Percentiles rank a stretch among this genome's conserved stretches.
Conservation (phyloP, 495 filamentous ascomycete species). For the Viridothelium virens region DNA sequence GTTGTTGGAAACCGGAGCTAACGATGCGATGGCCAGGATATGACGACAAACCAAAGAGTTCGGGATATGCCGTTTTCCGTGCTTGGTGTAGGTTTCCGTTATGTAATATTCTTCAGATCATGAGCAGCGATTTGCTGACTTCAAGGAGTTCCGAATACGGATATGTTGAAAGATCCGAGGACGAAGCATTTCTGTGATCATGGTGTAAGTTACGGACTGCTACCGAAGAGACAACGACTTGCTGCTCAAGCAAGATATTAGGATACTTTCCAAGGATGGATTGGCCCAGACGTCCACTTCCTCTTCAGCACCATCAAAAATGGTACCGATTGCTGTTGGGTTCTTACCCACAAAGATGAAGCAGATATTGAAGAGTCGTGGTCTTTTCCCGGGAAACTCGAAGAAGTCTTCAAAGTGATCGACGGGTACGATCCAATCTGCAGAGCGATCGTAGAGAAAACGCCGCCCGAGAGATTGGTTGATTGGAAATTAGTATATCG, state of each 20-base stretch:
- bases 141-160: constrained; percentile 42
- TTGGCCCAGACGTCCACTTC: constrained; percentile 58
- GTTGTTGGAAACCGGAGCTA: too few species aligned
- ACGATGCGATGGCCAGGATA: neutral
- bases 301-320: constrained; percentile 54
- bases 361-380: constrained; percentile 58
- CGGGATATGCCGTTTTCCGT: constrained; percentile 52
- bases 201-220: constrained; percentile 43
- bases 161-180: constrained; percentile 55
- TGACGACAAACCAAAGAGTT: neutral
- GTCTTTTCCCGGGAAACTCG: constrained; percentile 53
- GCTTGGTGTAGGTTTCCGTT: constrained; percentile 41
- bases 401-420: constrained; percentile 54
- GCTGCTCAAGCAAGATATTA: constrained; percentile 38
- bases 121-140: constrained; percentile 9
- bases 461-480: constrained; percentile 50
- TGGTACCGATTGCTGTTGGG: constrained; percentile 61
- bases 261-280: constrained; percentile 52
- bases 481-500: constrained; percentile 69
- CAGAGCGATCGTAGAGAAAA: constrained; percentile 51
- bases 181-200: constrained; percentile 52
- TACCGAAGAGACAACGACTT: too few species aligned
- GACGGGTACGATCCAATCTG: constrained; percentile 60
- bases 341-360: constrained; percentile 57
- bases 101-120: neutral